Evolutionary conservation across 2,329 filamentous ascomycete species (phyloP).

Genomic region (Colletotrichum musicola): DNA sequence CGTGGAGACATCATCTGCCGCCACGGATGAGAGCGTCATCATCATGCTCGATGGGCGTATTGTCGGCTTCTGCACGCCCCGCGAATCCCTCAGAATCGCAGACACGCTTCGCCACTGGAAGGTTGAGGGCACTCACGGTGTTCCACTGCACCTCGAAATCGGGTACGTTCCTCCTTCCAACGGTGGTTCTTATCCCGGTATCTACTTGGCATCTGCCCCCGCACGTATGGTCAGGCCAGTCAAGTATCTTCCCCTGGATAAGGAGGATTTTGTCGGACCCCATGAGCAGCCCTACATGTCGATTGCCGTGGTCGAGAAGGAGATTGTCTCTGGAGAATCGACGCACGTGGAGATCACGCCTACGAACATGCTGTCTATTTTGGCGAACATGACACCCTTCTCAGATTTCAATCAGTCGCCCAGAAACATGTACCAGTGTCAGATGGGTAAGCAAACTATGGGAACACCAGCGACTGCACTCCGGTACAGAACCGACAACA

Average conservation of each 20-base stretch:
- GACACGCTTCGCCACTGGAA: conserved; percentile 96
- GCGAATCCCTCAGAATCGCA: conserved; percentile 83
- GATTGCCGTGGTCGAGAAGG: conserved; percentile 89
- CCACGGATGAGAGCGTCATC: conserved; percentile 84
- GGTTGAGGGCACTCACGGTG: conserved; percentile 83
- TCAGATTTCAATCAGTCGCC: conserved; percentile 99
- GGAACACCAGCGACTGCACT: conserved; percentile 91
- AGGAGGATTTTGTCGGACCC: conserved; percentile 89
- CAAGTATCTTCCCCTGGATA: conserved; percentile 89
- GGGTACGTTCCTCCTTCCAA: conserved; percentile 90
- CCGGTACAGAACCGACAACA: conserved; percentile 94
- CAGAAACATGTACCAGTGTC: conserved; percentile 99
- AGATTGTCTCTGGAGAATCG: conserved; percentile 88
- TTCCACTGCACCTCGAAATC: conserved; percentile 89
- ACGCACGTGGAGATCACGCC: conserved; percentile 95
- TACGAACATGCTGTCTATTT: conserved; percentile 96
- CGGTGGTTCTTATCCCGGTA: conserved; percentile 94
- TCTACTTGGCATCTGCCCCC: conserved; percentile 91
- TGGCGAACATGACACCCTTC: conserved; percentile 99
- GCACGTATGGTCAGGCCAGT: conserved; percentile 91
- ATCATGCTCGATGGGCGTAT: conserved; percentile 93
- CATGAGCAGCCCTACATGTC: conserved; percentile 99
- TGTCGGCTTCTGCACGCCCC: conserved; percentile 89
- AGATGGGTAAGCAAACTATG: conserved; percentile 99
- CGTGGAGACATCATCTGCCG: conserved; percentile 79